These are phyloP conservation scores for Cornus suecica DNA, from an alignment of 148 eudicot species.

Conservation along the genomic window DNA sequence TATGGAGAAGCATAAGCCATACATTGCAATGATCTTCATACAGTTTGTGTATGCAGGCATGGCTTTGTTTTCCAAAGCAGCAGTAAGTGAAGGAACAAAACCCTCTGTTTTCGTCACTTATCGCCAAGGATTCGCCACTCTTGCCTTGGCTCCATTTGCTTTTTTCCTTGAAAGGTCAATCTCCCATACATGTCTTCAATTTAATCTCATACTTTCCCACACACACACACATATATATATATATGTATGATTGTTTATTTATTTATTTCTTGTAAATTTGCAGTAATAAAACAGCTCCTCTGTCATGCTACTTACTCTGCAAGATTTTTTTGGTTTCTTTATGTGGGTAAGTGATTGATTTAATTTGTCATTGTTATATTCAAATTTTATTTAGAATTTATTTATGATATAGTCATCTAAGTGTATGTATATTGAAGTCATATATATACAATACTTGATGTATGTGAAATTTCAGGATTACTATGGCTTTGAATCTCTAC, in stretches of 20 bases:
- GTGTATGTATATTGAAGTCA: too few species aligned
- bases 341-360: neutral
- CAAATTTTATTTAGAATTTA: too few species aligned
- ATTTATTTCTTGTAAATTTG: neutral
- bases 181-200: neutral
- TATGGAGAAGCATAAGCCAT: slow-evolving; percentile 27
- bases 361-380: too few species aligned
- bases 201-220: neutral
- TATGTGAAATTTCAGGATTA: neutral
- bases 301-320: neutral
- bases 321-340: neutral
- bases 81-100: slow-evolving; percentile 25
- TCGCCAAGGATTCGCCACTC: slow-evolving; percentile 27
- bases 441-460: neutral
- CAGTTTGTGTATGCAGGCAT: slow-evolving; percentile 33
- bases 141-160: slow-evolving; percentile 32
- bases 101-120: slow-evolving; percentile 25
- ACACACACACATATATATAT: too few species aligned
- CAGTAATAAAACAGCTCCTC: neutral
- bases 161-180: slow-evolving; percentile 33
- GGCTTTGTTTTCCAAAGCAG: slow-evolving; percentile 29
- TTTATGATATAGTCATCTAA: too few species aligned
- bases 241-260: neutral
- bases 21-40: slow-evolving; percentile 20
- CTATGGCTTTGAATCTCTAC: neutral